Evolutionary conservation across 306 rosid genomes (phyloP), one percentile per base, ranked within the genome.

Genomic region (Carpinus fangiana): DNA sequence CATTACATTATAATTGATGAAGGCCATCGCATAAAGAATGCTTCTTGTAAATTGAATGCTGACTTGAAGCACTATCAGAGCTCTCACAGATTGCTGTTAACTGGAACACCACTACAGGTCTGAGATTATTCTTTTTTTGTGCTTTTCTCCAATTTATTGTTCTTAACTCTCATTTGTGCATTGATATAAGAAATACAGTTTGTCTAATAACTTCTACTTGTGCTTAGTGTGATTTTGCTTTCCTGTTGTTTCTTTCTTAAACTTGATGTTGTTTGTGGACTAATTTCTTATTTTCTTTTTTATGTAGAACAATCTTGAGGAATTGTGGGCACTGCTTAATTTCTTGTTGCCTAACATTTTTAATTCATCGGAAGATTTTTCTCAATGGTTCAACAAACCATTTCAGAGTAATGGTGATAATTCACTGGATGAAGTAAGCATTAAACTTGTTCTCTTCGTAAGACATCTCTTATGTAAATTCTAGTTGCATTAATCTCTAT

Each of bases 381-480:
- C 99, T 80, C 98, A 96, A 80, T 96, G 99, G 99, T 96, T 96
- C 90, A 96, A 96, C 83, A 93, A 96, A 82, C 99, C 99, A 73
- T 96, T 96, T 89, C 83, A 91, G 93, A 87, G 98, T 82, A 80
- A 88, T 77, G 98, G 94, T 83, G 99, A 96, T 87, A 96, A 84
- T 86, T 93, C 97, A 14, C 79, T 93, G 17, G 99, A 96, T 53
- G 86, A 96, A 88, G 99, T 96, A 81, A 84, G 90, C 78, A 78
- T 75, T 78, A 57, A 51, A 71, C 73, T 12, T 41, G 45, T 59
- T 60, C 26, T 79, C 72, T 21, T 70, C 70, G 61, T 57, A 28
- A 68, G 74, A 45, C 61, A 43, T 84, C 43, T 46, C 28, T 38
- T 60, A 28, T 73, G 23, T 38, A 70, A 71, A 45, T 65, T 62